Evolutionary conservation across 805 yeast genomes (phyloP).

Genomic region (Saturnispora diversa): DNA sequence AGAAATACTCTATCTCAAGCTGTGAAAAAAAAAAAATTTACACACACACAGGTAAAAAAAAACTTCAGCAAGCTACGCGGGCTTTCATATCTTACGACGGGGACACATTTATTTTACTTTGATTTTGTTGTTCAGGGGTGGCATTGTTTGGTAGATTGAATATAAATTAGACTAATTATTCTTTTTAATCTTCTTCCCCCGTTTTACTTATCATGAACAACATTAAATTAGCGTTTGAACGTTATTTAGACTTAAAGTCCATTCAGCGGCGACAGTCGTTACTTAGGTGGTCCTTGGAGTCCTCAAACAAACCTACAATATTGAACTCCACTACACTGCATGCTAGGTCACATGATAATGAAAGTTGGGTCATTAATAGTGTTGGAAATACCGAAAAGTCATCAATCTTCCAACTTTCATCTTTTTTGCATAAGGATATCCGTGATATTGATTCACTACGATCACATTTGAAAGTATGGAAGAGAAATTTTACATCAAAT

Average conservation of each 20-base stretch:
- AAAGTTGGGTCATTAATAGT: not conserved
- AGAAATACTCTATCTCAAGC: too few relatives aligned
- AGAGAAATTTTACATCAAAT: slow-evolving; percentile 20
- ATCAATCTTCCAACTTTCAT: slow-evolving; percentile 2
- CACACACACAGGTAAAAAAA: not conserved
- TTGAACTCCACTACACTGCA: not conserved
- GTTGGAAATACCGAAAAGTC: not conserved
- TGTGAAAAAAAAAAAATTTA: too few relatives aligned
- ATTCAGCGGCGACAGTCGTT: slow-evolving; percentile 23
- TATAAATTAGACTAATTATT: too few relatives aligned
- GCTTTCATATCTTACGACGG: too few relatives aligned
- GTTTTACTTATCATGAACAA: slow-evolving; percentile 19
- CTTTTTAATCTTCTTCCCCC: too few relatives aligned
- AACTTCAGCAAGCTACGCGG: too few relatives aligned
- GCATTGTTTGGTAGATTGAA: too few relatives aligned
- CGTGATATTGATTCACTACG: not conserved
- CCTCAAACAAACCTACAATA: not conserved
- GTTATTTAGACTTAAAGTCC: slow-evolving; percentile 22
- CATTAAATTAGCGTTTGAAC: slow-evolving; percentile 21
- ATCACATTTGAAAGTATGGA: slow-evolving; percentile 5
- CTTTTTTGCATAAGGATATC: not conserved
- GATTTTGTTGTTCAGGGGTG: too few relatives aligned
- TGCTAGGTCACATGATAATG: not conserved
- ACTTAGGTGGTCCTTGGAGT: slow-evolving; percentile 24
- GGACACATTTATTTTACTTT: too few relatives aligned